These are phyloP conservation scores for Chrysosporium keratinophilum DNA, from an alignment of 2,329 filamentous ascomycete species.

Conservation along the genomic window DNA sequence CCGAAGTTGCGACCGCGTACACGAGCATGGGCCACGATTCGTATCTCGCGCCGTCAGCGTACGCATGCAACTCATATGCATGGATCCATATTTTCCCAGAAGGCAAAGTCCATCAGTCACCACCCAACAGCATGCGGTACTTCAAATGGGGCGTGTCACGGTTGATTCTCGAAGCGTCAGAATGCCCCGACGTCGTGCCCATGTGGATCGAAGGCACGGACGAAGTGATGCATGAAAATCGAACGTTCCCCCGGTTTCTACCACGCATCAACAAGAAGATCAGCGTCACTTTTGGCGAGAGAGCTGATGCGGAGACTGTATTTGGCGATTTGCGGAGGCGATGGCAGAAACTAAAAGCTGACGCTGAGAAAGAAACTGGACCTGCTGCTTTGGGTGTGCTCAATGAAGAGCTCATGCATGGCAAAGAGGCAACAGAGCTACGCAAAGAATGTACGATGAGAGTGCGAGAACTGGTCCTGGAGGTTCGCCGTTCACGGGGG, in stretches of 20 bases:
- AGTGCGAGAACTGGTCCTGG: constrained; percentile 69
- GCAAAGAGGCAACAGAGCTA: constrained; percentile 63
- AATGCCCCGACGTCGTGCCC: constrained; percentile 77
- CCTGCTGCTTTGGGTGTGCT: constrained; percentile 45
- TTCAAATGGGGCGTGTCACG: constrained; percentile 97
- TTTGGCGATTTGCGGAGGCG: constrained; percentile 67
- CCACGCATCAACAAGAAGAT: constrained; percentile 64
- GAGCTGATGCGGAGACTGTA: constrained; percentile 58
- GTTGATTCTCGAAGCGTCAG: constrained; percentile 79
- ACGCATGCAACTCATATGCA: constrained; percentile 56
- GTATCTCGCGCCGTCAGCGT: constrained; percentile 62
- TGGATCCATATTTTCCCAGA: constrained; percentile 98
- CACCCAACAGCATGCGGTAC: constrained; percentile 71
- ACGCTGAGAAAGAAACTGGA: constrained; percentile 35
- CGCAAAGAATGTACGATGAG: constrained; percentile 69
- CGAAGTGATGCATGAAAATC: constrained; percentile 74
- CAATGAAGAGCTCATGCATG: constrained; percentile 55
- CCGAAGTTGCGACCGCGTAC: constrained; percentile 34
- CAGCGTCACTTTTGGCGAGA: constrained; percentile 67
- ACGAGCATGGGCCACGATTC: constrained; percentile 33
- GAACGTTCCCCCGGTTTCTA: constrained; percentile 67
- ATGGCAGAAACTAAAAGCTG: constrained; percentile 59
- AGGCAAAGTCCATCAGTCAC: constrained; percentile 83
- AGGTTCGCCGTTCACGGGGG: constrained; percentile 61
- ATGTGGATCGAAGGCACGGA: constrained; percentile 93